Evolutionary conservation across 345 rosid genomes (phyloP).

Genomic region (Dipteronia dyeriana): DNA sequence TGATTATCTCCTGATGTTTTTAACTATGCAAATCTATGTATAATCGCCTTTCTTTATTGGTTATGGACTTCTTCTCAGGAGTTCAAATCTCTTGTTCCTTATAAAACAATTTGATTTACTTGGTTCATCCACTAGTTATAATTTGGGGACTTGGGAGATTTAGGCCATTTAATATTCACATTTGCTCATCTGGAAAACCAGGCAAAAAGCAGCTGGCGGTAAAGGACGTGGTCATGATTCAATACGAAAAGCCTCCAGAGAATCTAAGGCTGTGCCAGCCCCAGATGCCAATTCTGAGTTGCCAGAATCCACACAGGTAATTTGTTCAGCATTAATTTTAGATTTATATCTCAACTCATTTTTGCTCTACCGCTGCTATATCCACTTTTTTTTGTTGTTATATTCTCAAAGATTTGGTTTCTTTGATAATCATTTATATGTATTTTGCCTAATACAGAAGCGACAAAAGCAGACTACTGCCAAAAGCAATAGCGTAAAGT

Average conservation of each 20-base stretch:
- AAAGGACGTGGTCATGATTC: slow-evolving; percentile 38
- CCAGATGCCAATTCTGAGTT: slow-evolving; percentile 50
- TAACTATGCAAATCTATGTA: neutral
- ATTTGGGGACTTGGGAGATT: neutral
- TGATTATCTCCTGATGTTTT: slow-evolving; percentile 13
- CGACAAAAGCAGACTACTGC: slow-evolving; percentile 41
- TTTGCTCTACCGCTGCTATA: neutral
- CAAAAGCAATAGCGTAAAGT: slow-evolving; percentile 36
- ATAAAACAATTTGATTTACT: neutral
- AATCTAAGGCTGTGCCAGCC: slow-evolving; percentile 42
- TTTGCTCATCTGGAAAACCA: slow-evolving; percentile 23
- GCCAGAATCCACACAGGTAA: slow-evolving; percentile 39
- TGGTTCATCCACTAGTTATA: no score
- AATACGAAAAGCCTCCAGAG: slow-evolving; percentile 29
- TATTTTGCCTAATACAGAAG: slow-evolving; percentile 42
- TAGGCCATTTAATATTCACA: neutral
- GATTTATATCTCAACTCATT: neutral
- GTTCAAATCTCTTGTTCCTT: neutral
- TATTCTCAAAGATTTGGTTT: neutral
- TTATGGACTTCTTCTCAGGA: neutral
- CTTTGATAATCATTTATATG: neutral
- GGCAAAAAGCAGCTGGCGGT: slow-evolving; percentile 36
- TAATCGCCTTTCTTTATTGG: neutral
- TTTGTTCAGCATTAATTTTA: neutral
- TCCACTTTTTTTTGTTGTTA: slow-evolving; percentile 4